Base-by-base conservation (phyloP, 1,139 yeast species). In the Kodamaea suecica region DNA sequence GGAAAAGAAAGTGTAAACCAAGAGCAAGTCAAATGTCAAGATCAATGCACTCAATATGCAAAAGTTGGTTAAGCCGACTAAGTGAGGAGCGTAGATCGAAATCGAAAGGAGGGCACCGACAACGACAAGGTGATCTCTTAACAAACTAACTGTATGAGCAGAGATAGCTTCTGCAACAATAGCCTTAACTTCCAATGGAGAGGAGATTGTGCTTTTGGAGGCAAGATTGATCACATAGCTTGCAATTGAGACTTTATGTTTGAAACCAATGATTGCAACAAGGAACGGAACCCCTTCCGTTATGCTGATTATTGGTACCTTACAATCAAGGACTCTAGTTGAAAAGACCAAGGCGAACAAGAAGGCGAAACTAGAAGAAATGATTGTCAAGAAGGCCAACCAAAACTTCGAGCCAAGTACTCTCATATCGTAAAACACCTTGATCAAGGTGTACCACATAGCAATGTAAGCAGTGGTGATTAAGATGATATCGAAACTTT, bases 231-330 rank as follows among this genome's bases (percentile, higher is more conserved):
- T 36, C 5, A 38, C 41, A 20, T 38, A 38, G 3, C 32, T 30
- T 1, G 97, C 85, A 47, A 90, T 73, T 19, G 80, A 72, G 17
- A 87, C 77, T 53, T 92, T 88, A 58, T 86, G 87, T 53, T 88
- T 90, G 63, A 92, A 92, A 1, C 98, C 98, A 52, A 92, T 79
- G 7, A 90, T 82, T 17, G 95, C 92, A 14, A 90, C 95, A 50
- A 92, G 72, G 60, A 92, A 92, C 17, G 98, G 98, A 33, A 92
- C 66, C 9, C 97, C 97, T 66, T 92, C 97, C 36, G 92, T 78
- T 48, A 92, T 70, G 42, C 88, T 80, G 41, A 85, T 66, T 39
- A 87, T 70, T 5, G 95, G 79, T 24, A 92, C 84, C 34, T 70
- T 73, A 30, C 72, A 56, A 27, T 69, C 63, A 37, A 68, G 53